Evolutionary conservation across 345 rosid species (phyloP).

Genomic region (Salix udensis): DNA sequence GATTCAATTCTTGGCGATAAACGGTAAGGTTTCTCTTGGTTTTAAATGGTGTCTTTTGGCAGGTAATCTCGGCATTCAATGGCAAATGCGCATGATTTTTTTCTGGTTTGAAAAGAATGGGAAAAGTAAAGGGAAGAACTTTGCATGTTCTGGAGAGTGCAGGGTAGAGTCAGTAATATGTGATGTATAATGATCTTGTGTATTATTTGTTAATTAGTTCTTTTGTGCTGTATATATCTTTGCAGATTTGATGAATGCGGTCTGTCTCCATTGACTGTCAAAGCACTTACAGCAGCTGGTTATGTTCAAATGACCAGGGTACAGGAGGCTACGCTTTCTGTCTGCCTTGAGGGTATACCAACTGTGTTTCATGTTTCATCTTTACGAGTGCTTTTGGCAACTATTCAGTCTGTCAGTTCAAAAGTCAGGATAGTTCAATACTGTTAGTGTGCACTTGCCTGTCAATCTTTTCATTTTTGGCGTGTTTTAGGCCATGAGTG

Average conservation of each 20-base stretch:
- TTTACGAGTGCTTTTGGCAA: background rate
- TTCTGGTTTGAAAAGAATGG: background rate
- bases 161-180: background rate
- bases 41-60: background rate
- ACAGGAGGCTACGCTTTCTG: constrained; percentile 75
- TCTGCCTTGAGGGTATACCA: constrained; percentile 63
- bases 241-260: constrained; percentile 77
- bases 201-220: background rate
- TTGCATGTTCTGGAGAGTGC: background rate
- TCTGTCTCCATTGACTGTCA: constrained; percentile 73
- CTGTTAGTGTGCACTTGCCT: background rate
- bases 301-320: constrained; percentile 81
- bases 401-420: background rate
- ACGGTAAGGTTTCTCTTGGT: constrained; percentile 34
- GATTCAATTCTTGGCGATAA: constrained; percentile 57
- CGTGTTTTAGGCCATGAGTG: background rate
- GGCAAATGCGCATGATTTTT: background rate
- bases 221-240: constrained; percentile 10
- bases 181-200: background rate
- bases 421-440: background rate
- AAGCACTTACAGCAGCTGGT: constrained; percentile 74
- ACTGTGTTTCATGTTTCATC: background rate
- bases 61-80: background rate
- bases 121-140: background rate
- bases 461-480: background rate